These are phyloP conservation scores for Debaryomyces castellii DNA, from an alignment of 805 yeast species.

Conservation along the genomic window DNA sequence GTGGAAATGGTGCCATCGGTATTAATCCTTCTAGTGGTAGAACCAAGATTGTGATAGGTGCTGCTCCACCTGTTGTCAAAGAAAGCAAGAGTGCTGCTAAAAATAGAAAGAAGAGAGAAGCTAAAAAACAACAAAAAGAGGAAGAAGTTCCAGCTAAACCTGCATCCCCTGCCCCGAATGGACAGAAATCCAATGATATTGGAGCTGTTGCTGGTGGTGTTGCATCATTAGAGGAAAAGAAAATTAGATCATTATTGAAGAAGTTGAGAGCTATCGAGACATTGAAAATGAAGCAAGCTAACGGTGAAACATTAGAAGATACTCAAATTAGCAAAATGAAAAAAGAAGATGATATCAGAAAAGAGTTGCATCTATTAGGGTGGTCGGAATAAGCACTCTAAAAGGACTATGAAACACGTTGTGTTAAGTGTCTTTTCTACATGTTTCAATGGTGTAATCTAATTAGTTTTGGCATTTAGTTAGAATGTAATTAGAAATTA, in stretches of 20 bases:
- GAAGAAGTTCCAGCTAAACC: constrained; percentile 6
- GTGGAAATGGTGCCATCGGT: constrained; percentile 22
- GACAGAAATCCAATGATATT: constrained; percentile 31
- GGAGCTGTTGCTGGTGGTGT: constrained; percentile 60
- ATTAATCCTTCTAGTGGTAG: constrained; percentile 26
- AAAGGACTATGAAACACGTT: background rate
- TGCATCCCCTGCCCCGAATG: constrained; percentile 10
- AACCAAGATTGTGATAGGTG: constrained; percentile 56
- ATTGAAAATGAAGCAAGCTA: constrained; percentile 79
- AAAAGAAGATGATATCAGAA: constrained; percentile 79
- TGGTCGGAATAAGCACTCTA: constrained; percentile 36
- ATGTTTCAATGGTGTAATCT: background rate
- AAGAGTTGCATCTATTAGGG: constrained; percentile 74
- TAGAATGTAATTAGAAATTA: background rate
- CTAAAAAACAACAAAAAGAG: constrained; percentile 37
- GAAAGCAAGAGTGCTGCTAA: constrained; percentile 68
- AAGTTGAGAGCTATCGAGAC: constrained; percentile 94
- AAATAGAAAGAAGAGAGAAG: constrained; percentile 74
- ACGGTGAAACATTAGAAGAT: constrained; percentile 84
- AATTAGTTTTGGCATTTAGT: background rate
- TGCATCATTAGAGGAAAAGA: constrained; percentile 82
- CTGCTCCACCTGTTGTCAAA: constrained; percentile 39
- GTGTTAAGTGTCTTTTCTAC: too few species aligned
- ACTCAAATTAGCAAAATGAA: constrained; percentile 88
- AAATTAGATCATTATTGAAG: constrained; percentile 84